Evolutionary conservation across 164 flowering plant genomes (phyloP).

Genomic region (Liriodendron chinense): DNA sequence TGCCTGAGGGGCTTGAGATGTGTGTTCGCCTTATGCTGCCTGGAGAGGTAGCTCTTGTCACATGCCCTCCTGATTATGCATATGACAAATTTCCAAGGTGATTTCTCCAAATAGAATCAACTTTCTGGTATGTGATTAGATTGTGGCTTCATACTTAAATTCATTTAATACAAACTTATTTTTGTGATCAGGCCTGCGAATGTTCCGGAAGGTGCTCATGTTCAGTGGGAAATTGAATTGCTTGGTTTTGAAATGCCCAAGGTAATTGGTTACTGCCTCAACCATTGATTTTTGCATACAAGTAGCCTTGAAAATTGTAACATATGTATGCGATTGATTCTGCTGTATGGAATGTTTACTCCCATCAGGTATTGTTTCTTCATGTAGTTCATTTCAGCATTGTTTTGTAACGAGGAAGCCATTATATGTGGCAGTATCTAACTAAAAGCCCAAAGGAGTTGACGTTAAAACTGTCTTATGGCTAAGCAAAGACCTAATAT

Average conservation of each 20-base stretch:
- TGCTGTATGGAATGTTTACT: too few species aligned
- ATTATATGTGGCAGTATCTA: too few species aligned
- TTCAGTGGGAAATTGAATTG: constrained; percentile 96
- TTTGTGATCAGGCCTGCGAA: constrained; percentile 57
- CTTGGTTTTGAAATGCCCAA: constrained; percentile 91
- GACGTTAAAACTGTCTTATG: too few species aligned
- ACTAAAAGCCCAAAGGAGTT: too few species aligned
- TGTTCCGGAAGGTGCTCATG: constrained; percentile 92
- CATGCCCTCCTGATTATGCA: constrained; percentile 99
- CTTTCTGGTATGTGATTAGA: background rate
- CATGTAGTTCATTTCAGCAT: background rate
- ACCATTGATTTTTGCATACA: too few species aligned
- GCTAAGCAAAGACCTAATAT: too few species aligned
- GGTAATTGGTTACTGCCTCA: constrained; percentile 34
- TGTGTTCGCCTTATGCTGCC: constrained; percentile 94
- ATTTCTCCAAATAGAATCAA: constrained; percentile 7
- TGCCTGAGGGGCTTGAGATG: constrained; percentile 99
- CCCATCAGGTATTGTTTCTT: too few species aligned
- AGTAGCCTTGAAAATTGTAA: too few species aligned
- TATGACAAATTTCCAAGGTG: constrained; percentile 95
- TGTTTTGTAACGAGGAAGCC: too few species aligned
- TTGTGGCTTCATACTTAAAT: background rate
- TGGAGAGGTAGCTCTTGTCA: constrained; percentile 83
- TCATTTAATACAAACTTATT: background rate
- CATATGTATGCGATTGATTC: too few species aligned